Base-by-base conservation (phyloP, 495 filamentous ascomycete species). In the Thozetella sp. region DNA sequence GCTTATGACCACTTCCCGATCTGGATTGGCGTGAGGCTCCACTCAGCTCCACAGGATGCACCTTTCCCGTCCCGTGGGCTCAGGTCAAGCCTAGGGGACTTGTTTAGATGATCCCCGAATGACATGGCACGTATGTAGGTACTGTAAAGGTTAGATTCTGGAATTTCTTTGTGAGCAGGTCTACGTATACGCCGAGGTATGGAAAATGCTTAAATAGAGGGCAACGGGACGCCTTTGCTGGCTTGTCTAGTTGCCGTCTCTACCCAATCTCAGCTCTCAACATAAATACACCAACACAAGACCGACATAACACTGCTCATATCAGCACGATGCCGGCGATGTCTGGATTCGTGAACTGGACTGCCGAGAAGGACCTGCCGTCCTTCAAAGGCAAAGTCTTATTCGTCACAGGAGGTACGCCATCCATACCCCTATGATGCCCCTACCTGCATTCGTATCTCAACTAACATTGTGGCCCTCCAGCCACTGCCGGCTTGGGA, bases 401-500 rank as follows among this genome's bases (percentile, higher is more conserved):
- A 30, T 67, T 88, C 19, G 71, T 89, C 26, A 89, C 86, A 34
- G 86, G 86, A 40, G 86, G 86, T 86, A 66, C 51, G 65, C 58
- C 23, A 52, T 61, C 30, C 25, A 11, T 19, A 10, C n/a, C 9
- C 4, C 20, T n/a, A n/a, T n/a, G n/a, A 4, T 3, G 43, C 43
- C 4, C 17, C 53, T 22, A 17, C 22, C 12, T 34, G 4, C 1
- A n/a, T 10, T 11, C 19, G 52, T 9, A 22, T n/a, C 1, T n/a
- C n/a, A 54, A 54, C 25, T 2, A 54, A 17, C 2, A 54, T 13
- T 19, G 19, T 25, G 34, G n/a, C 27, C 25, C 17, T 6, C 25
- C 17, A 54, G 87, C 86, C 46, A 90, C 86, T 63, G 75, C 79
- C 50, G 89, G 90, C 3, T 74, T 91, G 9, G 88, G 88, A 56